Conservation (phyloP, 257 asterid species). For the Echium plantagineum region DNA sequence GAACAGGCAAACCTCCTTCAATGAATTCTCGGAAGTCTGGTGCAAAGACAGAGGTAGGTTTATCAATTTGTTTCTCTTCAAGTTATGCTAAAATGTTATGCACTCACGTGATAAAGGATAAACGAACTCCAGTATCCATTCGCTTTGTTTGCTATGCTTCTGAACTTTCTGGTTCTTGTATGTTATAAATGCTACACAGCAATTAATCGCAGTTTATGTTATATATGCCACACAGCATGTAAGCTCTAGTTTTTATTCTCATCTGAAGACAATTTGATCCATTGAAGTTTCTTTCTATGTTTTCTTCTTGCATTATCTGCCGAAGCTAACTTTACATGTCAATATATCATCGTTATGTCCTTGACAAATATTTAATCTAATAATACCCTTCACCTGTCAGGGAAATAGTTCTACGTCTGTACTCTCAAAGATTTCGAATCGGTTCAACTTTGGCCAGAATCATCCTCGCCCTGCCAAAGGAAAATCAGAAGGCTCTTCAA, state of each 20-base stretch:
- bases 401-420: constrained; percentile 63
- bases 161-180: no score
- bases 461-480: constrained; percentile 4
- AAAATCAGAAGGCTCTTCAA: constrained; percentile 44
- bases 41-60: constrained; percentile 54
- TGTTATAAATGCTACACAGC: no score
- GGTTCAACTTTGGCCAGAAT: constrained; percentile 48
- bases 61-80: neutral
- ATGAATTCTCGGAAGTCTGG: constrained; percentile 36
- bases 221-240: no score
- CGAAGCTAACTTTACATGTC: neutral
- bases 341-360: neutral
- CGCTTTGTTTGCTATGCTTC: no score
- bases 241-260: no score
- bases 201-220: no score
- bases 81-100: no score
- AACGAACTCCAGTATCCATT: no score
- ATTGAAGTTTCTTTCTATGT: no score
- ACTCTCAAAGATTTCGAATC: constrained; percentile 72
- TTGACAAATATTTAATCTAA: neutral
- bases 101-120: no score
- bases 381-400: constrained; percentile 32
- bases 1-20: constrained; percentile 17
- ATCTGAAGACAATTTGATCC: no score
- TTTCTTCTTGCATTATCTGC: no score